Percentiles rank a stretch among this genome's conserved stretches.
phyloP scores from a whole-genome alignment of 768 basidiomycete species.

The Lactifluus volemus region DNA sequence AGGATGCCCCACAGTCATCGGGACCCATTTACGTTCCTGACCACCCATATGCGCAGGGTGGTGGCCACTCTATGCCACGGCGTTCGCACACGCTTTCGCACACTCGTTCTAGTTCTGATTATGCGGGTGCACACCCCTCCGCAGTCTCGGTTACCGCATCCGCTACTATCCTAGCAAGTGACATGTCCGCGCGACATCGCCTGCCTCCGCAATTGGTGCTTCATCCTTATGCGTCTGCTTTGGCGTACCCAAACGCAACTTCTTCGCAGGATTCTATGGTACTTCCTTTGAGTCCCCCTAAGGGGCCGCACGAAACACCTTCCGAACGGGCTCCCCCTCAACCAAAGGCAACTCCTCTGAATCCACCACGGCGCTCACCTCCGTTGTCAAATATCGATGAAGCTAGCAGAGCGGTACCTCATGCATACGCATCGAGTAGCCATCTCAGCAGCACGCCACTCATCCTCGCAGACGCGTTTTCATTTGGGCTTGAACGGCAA shows the following conservation, averaged over 20 bases:
- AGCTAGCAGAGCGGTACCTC: neutral
- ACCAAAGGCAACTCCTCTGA: neutral
- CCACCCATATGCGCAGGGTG: conserved; percentile 32
- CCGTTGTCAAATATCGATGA: neutral
- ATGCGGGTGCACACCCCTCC: conserved; percentile 36
- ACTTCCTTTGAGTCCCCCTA: neutral
- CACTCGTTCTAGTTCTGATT: conserved; percentile 24
- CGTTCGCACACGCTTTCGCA: conserved; percentile 14
- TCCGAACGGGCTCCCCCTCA: neutral
- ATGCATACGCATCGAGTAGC: conserved; percentile 14
- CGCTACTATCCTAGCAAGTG: conserved; percentile 19
- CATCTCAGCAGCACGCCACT: conserved; percentile 24
- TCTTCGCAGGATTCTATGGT: neutral
- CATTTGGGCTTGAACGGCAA: conserved; percentile 32
- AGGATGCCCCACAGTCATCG: conserved; percentile 17
- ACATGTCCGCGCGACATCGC: conserved; percentile 30
- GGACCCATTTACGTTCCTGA: conserved; percentile 23
- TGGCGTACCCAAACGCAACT: neutral
- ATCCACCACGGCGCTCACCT: neutral
- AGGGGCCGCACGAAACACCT: neutral
- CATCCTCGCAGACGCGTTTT: conserved; percentile 57
- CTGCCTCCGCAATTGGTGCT: conserved; percentile 26
- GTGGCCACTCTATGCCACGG: conserved; percentile 4
- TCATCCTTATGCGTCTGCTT: conserved; percentile 16
- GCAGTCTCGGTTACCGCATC: conserved; percentile 19